Percentiles rank a stretch among this genome's conserved stretches.
Evolutionary conservation across 148 eudicot species (phyloP).

Genomic region (Rheum nobile): DNA sequence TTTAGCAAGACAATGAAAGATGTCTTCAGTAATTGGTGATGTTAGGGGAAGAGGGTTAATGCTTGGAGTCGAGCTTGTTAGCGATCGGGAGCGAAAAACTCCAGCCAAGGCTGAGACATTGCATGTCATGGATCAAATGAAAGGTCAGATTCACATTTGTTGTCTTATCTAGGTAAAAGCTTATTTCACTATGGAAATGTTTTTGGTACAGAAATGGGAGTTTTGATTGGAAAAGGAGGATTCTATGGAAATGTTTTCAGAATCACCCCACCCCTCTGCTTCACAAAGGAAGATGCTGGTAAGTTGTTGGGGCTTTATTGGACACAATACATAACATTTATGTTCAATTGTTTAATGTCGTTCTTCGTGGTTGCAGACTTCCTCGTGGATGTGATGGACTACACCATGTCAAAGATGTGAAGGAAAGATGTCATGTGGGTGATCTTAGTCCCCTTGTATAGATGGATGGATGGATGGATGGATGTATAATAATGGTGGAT

Average conservation of each 20-base stretch:
- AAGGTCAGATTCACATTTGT: conserved; percentile 26
- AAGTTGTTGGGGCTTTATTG: background rate
- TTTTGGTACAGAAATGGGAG: conserved; percentile 53
- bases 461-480: background rate
- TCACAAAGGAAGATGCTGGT: conserved; percentile 94
- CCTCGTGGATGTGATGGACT: conserved; percentile 30
- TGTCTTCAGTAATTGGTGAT: conserved; percentile 68
- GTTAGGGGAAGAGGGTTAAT: conserved; percentile 92
- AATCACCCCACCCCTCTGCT: conserved; percentile 93
- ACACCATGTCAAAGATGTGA: conserved; percentile 29
- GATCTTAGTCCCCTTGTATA: background rate
- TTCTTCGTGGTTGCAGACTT: conserved; percentile 14
- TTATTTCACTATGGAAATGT: background rate
- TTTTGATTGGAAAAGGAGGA: conserved; percentile 92
- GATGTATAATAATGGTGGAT: background rate
- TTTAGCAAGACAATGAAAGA: background rate
- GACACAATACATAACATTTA: background rate
- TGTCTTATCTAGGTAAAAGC: background rate
- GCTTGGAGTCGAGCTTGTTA: conserved; percentile 87
- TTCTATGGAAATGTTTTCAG: conserved; percentile 86
- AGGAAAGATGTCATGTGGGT: background rate
- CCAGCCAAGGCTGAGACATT: conserved; percentile 80
- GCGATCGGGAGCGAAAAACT: conserved; percentile 65
- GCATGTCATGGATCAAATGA: conserved; percentile 89
- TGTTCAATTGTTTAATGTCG: background rate